phyloP scores from a whole-genome alignment of 805 yeast genomes.

The Ogataea paradorogensis region DNA sequence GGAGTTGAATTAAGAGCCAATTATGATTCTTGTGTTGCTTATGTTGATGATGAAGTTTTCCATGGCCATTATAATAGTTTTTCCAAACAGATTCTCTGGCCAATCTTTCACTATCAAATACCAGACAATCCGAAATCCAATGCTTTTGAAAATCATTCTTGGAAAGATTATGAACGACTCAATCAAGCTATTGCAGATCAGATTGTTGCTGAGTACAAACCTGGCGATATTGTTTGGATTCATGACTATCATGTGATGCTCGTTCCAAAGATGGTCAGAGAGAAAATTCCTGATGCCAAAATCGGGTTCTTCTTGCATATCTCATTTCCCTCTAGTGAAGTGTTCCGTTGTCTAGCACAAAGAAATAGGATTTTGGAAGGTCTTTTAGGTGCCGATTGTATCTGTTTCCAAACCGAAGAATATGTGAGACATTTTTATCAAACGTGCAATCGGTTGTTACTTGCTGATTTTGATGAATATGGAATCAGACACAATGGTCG shows the following conservation, averaged over 20 bases:
- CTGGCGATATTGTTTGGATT: constrained; percentile 83
- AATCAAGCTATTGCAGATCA: constrained; percentile 80
- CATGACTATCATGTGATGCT: constrained; percentile 91
- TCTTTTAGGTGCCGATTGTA: constrained; percentile 81
- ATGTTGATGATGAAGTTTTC: constrained; percentile 73
- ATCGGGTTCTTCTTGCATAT: constrained; percentile 92
- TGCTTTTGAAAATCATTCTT: constrained; percentile 93
- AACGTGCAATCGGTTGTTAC: constrained; percentile 77
- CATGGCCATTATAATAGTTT: constrained; percentile 89
- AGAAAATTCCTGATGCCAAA: constrained; percentile 71
- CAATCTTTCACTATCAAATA: constrained; percentile 87
- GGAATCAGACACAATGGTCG: constrained; percentile 62
- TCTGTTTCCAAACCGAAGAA: constrained; percentile 89
- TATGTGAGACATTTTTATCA: constrained; percentile 92
- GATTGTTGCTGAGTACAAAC: constrained; percentile 62
- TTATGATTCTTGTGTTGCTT: constrained; percentile 62
- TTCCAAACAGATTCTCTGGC: constrained; percentile 96
- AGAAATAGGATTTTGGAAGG: constrained; percentile 76
- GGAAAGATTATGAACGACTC: constrained; percentile 75
- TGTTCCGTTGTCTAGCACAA: constrained; percentile 90
- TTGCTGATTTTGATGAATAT: constrained; percentile 72
- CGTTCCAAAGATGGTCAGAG: constrained; percentile 81
- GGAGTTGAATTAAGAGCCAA: constrained; percentile 42
- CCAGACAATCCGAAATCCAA: constrained; percentile 94
- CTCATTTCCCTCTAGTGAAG: constrained; percentile 94